These are phyloP conservation scores for Fusarium newnesense DNA, from an alignment of 2,329 filamentous ascomycete species.

Conservation along the genomic window DNA sequence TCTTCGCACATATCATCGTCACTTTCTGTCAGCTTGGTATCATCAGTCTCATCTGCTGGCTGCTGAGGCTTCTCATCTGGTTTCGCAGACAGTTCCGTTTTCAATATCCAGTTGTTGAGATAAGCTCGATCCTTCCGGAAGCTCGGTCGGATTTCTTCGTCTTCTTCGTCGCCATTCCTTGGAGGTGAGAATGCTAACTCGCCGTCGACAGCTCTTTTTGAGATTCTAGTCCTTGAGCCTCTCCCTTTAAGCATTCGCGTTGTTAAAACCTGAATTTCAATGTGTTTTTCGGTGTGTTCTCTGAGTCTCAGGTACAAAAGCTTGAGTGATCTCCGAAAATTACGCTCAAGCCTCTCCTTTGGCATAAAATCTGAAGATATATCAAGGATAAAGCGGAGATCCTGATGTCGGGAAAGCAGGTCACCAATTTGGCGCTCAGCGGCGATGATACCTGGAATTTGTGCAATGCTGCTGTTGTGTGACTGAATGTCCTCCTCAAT, in stretches of 20 bases:
- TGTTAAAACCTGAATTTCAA: background rate
- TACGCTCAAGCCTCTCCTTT: background rate
- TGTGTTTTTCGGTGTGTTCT: background rate
- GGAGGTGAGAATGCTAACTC: background rate
- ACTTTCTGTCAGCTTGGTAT: background rate
- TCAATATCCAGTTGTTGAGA: background rate
- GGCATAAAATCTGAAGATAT: background rate
- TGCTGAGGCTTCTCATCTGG: background rate
- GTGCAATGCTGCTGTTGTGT: background rate
- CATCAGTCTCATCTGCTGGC: background rate
- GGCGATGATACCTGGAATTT: background rate
- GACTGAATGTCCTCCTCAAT: constrained; percentile 1
- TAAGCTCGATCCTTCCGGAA: background rate
- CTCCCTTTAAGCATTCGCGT: background rate
- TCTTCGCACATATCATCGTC: background rate
- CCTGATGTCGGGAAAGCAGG: background rate
- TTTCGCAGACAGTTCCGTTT: background rate
- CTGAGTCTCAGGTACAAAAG: background rate
- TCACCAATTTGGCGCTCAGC: background rate
- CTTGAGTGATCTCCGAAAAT: constrained; percentile 2
- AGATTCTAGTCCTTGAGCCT: constrained; percentile 3
- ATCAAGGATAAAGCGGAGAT: background rate
- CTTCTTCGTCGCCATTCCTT: background rate
- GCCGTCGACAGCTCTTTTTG: background rate
- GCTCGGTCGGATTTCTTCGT: background rate